Percentiles rank a stretch among this genome's conserved stretches.
These are phyloP conservation scores for Chernovozyma aurita DNA, from an alignment of 1,139 yeast species.

Conservation along the genomic window DNA sequence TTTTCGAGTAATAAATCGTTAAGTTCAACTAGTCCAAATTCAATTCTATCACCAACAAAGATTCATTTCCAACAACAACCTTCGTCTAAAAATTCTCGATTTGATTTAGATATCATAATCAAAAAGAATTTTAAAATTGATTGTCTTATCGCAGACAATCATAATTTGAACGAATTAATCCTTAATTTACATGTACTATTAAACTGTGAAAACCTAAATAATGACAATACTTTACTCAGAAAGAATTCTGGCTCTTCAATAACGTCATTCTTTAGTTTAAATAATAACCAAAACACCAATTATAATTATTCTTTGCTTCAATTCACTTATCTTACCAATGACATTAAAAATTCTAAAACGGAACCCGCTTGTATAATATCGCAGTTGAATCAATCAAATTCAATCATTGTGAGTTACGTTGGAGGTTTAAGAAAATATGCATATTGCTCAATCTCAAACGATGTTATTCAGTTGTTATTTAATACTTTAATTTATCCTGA, in stretches of 20 bases:
- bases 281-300: neutral
- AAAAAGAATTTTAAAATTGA: slow-evolving; percentile 38
- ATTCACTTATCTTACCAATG: slow-evolving; percentile 20
- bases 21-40: slow-evolving; percentile 6
- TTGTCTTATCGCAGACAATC: slow-evolving; percentile 35
- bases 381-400: slow-evolving; percentile 20
- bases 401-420: slow-evolving; percentile 32
- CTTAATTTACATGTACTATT: slow-evolving; percentile 35
- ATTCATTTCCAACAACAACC: slow-evolving; percentile 3
- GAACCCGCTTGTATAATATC: slow-evolving; percentile 35
- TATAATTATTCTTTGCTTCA: slow-evolving; percentile 9
- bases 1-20: slow-evolving; percentile 4
- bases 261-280: slow-evolving; percentile 16
- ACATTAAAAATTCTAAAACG: slow-evolving; percentile 10
- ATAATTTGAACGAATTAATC: slow-evolving; percentile 30
- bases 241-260: slow-evolving; percentile 8
- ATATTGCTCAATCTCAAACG: slow-evolving; percentile 38
- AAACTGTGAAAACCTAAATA: slow-evolving; percentile 21
- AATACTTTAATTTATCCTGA: slow-evolving; percentile 26
- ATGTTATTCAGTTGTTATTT: slow-evolving; percentile 22
- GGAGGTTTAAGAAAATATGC: slow-evolving; percentile 43
- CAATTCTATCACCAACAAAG: neutral
- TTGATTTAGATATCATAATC: slow-evolving; percentile 28
- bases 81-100: slow-evolving; percentile 14
- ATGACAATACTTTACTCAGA: slow-evolving; percentile 8